Evolutionary conservation across 2,329 filamentous ascomycete species (phyloP).

Genomic region (Aureobasidium melanogenum): DNA sequence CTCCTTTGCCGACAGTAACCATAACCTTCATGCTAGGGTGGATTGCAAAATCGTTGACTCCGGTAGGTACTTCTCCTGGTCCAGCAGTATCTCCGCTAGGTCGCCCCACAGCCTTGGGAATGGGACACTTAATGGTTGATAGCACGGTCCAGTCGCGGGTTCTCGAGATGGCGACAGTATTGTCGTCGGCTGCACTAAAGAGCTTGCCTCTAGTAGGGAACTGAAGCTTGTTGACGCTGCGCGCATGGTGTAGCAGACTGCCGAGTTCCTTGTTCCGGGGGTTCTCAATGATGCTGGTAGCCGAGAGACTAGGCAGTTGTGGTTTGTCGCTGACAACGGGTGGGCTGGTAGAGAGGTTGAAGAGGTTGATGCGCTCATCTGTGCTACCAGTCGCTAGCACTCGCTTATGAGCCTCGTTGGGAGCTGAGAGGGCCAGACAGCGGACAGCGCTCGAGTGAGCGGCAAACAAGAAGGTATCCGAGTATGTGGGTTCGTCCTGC

Average conservation of each 20-base stretch:
- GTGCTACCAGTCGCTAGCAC: conserved; percentile 85
- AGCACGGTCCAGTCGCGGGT: conserved; percentile 85
- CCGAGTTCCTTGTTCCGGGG: conserved; percentile 81
- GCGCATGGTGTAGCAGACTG: conserved; percentile 75
- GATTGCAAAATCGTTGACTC: conserved; percentile 89
- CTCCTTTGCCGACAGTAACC: conserved; percentile 83
- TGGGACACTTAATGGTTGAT: conserved; percentile 79
- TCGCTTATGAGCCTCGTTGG: conserved; percentile 59
- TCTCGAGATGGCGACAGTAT: conserved; percentile 77
- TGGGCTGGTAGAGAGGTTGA: conserved; percentile 61
- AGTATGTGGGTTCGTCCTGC: conserved; percentile 51
- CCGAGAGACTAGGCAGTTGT: conserved; percentile 52
- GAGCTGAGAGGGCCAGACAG: conserved; percentile 75
- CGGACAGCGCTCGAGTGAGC: conserved; percentile 86
- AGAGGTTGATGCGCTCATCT: conserved; percentile 92
- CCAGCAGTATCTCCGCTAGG: conserved; percentile 86
- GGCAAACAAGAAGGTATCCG: conserved; percentile 92
- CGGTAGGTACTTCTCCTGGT: conserved; percentile 70
- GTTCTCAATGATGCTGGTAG: conserved; percentile 72
- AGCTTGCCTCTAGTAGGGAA: conserved; percentile 86
- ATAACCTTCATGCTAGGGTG: conserved; percentile 96
- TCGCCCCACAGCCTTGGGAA: conserved; percentile 68
- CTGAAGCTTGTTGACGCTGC: conserved; percentile 66
- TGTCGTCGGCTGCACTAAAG: conserved; percentile 81
- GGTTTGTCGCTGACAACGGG: conserved; percentile 50